phyloP scores from a whole-genome alignment of 345 rosid species.

The Aegle marmelos region DNA sequence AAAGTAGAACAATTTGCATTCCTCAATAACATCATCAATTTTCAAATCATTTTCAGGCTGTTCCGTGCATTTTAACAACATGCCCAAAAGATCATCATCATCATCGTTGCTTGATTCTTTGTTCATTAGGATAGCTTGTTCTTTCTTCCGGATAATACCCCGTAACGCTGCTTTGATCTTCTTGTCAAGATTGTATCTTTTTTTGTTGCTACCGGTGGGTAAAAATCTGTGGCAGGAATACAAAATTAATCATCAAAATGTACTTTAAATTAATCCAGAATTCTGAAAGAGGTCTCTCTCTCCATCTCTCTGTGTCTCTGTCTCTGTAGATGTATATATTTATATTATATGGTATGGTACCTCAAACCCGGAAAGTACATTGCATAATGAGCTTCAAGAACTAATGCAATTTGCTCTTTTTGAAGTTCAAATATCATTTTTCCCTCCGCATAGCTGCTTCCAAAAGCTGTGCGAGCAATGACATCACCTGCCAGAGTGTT shows the following conservation, averaged over 20 bases:
- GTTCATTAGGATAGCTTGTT: slow-evolving; percentile 10
- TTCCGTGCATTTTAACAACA: slow-evolving; percentile 16
- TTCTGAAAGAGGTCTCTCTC: background rate
- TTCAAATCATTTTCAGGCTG: slow-evolving; percentile 8
- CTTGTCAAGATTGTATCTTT: slow-evolving; percentile 22
- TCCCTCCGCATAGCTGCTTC: slow-evolving; percentile 33
- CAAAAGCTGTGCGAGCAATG: slow-evolving; percentile 26
- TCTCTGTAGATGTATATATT: too few relatives aligned
- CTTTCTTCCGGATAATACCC: slow-evolving; percentile 18
- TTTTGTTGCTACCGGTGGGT: slow-evolving; percentile 24
- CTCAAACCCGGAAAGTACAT: slow-evolving; percentile 24
- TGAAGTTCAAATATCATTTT: slow-evolving; percentile 23
- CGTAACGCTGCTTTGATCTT: slow-evolving; percentile 11
- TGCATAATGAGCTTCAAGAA: background rate
- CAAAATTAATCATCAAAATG: background rate
- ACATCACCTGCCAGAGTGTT: slow-evolving; percentile 15
- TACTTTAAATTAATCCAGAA: background rate
- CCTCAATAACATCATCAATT: slow-evolving; percentile 24
- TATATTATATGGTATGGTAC: background rate
- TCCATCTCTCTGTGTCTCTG: too few relatives aligned
- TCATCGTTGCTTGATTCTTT: background rate
- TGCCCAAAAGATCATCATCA: slow-evolving; percentile 21
- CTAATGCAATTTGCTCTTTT: slow-evolving; percentile 18
- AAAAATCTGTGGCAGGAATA: slow-evolving; percentile 10
- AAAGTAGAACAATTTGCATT: slow-evolving; percentile 27